Evolutionary conservation across 805 yeast genomes (phyloP), one percentile per base, ranked within the genome.

Genomic region (Allodekkera sacchari): DNA sequence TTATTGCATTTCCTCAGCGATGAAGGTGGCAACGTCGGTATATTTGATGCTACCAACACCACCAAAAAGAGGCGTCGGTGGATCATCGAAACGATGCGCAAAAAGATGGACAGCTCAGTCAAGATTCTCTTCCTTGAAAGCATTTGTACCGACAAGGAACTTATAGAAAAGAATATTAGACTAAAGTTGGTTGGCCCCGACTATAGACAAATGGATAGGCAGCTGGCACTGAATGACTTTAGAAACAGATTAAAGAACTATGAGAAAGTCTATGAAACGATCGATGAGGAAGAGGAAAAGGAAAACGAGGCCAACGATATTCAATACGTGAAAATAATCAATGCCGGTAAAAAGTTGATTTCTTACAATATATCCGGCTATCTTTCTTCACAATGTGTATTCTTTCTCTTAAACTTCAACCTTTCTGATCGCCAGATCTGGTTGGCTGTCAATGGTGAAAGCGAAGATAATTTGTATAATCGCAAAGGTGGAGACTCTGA

Each of bases 141-240:
- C 42, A 73, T 87, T 9, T 89, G 97, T 55, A 76, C 84, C 2
- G 89, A 88, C 50, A 74, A 75, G 10, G 65, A 66, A 5, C 73
- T 89, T 29, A 77, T 89, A 27, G 94, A 87, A 48, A 72, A 79
- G 39, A 89, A 89, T 55, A 81, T 89, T 29, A 65, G 83, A 30
- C 69, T 92, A 43, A 89, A 89, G 59, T 64, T 89, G 32, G 73
- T 82, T 19, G 98, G 98, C 0, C 98, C 97, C 0, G 97, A 89
- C 58, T 89, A 89, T 59, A 69, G 69, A 37, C 69, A 77, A 30
- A 85, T 87, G 84, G 89, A 89, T 50, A 83, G 83, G 3, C 74
- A 76, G 28, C 47, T 68, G 10, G 96, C 97, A 0, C 53, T 89
- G 16, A 66, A 63, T 29, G 98, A 89, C 58, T 89, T 89, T 52